Evolutionary conservation across 495 filamentous ascomycete genomes (phyloP), one percentile per base, ranked within the genome.

Genomic region (Platismatia glauca): DNA sequence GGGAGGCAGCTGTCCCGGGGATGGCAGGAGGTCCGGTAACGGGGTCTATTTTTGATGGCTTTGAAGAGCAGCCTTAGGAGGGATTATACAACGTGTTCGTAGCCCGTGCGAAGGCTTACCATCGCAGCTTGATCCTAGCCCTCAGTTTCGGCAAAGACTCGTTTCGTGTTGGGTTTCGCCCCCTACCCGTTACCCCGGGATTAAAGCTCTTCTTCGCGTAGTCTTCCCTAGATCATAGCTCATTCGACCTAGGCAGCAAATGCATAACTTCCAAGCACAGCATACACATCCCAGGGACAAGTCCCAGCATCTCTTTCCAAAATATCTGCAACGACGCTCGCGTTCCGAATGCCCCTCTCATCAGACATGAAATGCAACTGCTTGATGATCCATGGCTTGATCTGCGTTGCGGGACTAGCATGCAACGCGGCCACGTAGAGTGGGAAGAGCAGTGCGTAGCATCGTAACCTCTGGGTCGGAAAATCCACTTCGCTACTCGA

Each of bases 251-350:
- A 58, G 8, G 61, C 61, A 16, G 64, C 62, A 55, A 74, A 73
- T 16, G 72, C 71, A 62, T 73, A 76, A 57, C 73, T 69, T 9
- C 74, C 74, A 37, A 75, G 66, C 60, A 74, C 56, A 12, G 70
- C 59, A 69, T 73, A 76, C 29, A 74, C 66, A 12, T 65, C 57
- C 72, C 71, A 76, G 6, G 69, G 64, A 39, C 60, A 55, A 35
- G 61, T 56, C 35, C 59, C 53, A 0, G 15, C 56, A 52, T 24
- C 46, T 1, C 57, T 57, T 39, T 64, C 66, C n/a, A 76, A 57
- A 12, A 72, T 66, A 16, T 67, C 58, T 18, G 35, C 62, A 1
- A 74, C 71, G 6, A 60, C 18, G 11, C 59, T 63, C 15, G 71
- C 72, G 53, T 72, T 70, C 29, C 64, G 63, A 18, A 75, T 66